phyloP scores from a whole-genome alignment of 768 basidiomycete genomes.

The Kwoniella mangroviensis region DNA sequence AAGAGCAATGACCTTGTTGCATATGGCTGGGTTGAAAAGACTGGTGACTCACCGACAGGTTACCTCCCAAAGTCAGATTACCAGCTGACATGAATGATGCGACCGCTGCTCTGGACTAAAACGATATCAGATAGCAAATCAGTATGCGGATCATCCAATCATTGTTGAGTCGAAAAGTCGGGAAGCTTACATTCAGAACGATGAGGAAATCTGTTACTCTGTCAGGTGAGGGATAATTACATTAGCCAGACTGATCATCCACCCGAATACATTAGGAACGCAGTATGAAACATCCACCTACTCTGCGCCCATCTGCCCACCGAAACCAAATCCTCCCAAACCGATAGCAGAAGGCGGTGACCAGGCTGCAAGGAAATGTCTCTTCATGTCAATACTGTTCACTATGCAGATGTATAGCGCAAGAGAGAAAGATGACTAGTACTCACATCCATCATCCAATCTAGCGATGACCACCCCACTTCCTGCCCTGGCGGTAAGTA shows the following conservation, averaged over 20 bases:
- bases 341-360: conserved; percentile 94
- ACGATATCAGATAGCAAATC: no score
- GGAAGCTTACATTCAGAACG: conserved; percentile 68
- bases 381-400: neutral
- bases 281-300: conserved; percentile 27
- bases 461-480: conserved; percentile 87
- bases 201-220: conserved; percentile 85
- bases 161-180: conserved; percentile 58
- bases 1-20: no score
- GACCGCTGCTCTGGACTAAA: conserved; percentile 57
- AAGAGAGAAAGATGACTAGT: no score
- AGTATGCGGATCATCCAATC: conserved; percentile 59
- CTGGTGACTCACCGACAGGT: conserved; percentile 69
- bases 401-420: no score
- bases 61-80: conserved; percentile 85
- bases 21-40: no score
- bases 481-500: conserved; percentile 78
- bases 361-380: conserved; percentile 68
- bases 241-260: neutral
- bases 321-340: conserved; percentile 85
- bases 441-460: conserved; percentile 78
- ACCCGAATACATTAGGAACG: no score
- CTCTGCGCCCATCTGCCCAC: conserved; percentile 64
- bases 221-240: conserved; percentile 60
- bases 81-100: conserved; percentile 95